Conservation (phyloP, 495 filamentous ascomycete species). For the Chaetomidium leptoderma region DNA sequence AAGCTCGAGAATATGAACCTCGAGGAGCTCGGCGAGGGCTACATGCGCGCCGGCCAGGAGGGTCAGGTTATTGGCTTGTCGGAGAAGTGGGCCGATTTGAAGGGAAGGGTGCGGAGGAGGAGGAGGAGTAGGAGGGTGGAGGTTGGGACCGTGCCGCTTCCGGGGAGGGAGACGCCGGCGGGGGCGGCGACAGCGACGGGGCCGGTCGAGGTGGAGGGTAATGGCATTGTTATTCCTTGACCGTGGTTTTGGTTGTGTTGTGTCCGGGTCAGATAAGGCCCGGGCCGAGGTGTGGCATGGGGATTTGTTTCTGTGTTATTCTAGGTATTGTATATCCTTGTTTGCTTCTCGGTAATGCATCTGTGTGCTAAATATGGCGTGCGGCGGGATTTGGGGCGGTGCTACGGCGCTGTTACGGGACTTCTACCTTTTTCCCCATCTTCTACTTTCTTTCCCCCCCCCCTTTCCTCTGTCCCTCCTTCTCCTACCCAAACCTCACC, state of each 20-base stretch:
- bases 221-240: background rate
- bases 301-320: background rate
- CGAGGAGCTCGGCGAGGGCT: constrained; percentile 35
- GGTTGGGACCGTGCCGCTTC: too few relatives aligned
- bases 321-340: background rate
- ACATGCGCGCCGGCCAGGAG: constrained; percentile 24
- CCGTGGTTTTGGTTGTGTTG: background rate
- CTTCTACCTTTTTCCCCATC: background rate
- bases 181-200: background rate
- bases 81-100: constrained; percentile 28
- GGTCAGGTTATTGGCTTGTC: constrained; percentile 29
- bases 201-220: constrained; percentile 6
- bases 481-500: too few relatives aligned
- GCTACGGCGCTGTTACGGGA: background rate
- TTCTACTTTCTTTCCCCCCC: too few relatives aligned
- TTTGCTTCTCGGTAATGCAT: background rate
- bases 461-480: too few relatives aligned
- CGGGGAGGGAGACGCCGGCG: background rate
- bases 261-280: too few relatives aligned
- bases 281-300: too few relatives aligned
- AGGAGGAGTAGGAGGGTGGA: background rate
- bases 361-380: constrained; percentile 8
- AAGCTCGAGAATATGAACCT: constrained; percentile 28
- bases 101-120: constrained; percentile 15
- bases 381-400: background rate